These are phyloP conservation scores for Ophiorrhiza pumila DNA, from an alignment of 257 asterid genomes.

Conservation along the genomic window DNA sequence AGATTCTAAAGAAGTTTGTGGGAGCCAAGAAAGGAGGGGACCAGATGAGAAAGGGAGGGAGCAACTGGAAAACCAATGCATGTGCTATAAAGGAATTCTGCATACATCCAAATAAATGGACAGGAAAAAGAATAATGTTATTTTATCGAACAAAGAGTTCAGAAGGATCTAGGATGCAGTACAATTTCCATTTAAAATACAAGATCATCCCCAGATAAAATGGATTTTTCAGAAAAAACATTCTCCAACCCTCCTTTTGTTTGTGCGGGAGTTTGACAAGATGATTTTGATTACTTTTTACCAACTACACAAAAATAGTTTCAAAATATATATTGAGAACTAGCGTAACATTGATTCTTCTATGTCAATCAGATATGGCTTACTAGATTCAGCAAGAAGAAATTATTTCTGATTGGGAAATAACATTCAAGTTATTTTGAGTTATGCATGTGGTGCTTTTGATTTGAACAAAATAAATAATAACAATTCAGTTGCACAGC, in stretches of 20 bases:
- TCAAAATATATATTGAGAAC: neutral
- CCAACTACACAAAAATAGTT: neutral
- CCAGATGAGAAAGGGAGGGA: neutral
- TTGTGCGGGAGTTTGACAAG: neutral
- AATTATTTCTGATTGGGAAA: neutral
- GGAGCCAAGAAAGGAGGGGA: neutral
- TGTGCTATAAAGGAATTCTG: neutral
- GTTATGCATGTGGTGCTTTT: neutral
- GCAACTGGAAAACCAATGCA: neutral
- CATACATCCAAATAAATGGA: neutral
- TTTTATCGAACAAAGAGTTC: neutral
- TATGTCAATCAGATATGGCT: neutral
- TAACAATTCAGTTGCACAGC: neutral
- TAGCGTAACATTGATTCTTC: neutral
- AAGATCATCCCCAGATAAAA: neutral
- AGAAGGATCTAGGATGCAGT: neutral
- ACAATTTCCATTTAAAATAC: neutral
- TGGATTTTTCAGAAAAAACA: neutral
- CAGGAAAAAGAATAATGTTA: neutral
- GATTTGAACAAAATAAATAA: neutral
- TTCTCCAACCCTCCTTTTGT: neutral
- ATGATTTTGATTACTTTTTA: neutral
- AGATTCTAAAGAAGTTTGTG: neutral
- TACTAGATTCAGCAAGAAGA: slow-evolving; percentile 2
- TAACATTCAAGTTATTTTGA: neutral